phyloP scores from a whole-genome alignment of 164 flowering plant species.

The Nymphaea colorata region DNA sequence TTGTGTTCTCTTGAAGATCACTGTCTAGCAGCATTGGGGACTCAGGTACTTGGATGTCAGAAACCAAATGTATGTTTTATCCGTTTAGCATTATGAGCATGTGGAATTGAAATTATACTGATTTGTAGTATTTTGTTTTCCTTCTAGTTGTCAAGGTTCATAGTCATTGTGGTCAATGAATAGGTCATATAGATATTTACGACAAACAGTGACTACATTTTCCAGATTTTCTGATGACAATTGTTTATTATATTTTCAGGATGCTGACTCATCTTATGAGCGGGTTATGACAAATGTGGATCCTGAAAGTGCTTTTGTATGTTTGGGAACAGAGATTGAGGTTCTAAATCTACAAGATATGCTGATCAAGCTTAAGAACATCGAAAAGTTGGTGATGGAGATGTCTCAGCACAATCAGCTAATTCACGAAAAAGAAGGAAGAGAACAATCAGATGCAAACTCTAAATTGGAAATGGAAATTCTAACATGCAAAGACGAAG shows the following conservation, averaged over 20 bases:
- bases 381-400: conserved; percentile 42
- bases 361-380: conserved; percentile 37
- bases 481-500: conserved; percentile 8
- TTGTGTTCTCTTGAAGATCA: conserved; percentile 48
- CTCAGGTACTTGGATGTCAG: neutral
- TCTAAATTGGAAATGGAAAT: conserved; percentile 2
- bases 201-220: neutral
- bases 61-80: neutral
- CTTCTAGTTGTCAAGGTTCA: neutral
- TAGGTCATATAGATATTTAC: neutral
- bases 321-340: conserved; percentile 6
- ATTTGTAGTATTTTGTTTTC: neutral
- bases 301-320: neutral
- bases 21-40: conserved; percentile 7
- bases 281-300: neutral
- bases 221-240: neutral
- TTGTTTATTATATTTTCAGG: conserved; percentile 5
- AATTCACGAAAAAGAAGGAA: neutral
- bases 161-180: neutral
- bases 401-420: conserved; percentile 14
- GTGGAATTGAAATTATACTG: neutral
- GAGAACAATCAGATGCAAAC: neutral
- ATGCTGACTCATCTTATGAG: conserved; percentile 2
- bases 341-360: conserved; percentile 42
- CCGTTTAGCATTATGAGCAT: neutral